These are phyloP conservation scores for Nematocida ironsii DNA, from an alignment of 371 early-diverging fungal species.

Conservation along the genomic window DNA sequence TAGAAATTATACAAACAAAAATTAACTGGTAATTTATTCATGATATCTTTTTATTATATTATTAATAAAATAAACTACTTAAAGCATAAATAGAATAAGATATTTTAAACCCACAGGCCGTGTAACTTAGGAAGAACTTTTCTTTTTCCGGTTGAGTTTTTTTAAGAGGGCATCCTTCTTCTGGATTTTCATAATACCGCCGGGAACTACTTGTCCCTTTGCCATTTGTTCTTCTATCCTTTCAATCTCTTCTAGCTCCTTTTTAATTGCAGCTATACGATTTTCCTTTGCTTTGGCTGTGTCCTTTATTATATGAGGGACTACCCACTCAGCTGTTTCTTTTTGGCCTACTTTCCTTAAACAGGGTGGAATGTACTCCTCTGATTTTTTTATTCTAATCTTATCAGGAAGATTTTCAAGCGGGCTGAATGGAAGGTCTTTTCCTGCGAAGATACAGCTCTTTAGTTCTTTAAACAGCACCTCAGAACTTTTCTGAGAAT, in stretches of 20 bases:
- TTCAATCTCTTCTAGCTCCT: slow-evolving; percentile 60
- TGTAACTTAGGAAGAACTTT: neutral
- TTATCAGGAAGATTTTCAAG: slow-evolving; percentile 52
- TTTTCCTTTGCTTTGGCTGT: slow-evolving; percentile 27
- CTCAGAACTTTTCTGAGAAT: slow-evolving; percentile 63
- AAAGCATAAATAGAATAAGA: too few species aligned
- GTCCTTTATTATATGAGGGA: slow-evolving; percentile 41
- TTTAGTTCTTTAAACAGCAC: slow-evolving; percentile 64
- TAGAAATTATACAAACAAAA: neutral
- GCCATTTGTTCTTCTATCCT: slow-evolving; percentile 55
- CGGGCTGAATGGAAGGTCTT: slow-evolving; percentile 11
- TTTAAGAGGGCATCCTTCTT: slow-evolving; percentile 48
- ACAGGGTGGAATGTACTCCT: slow-evolving; percentile 62
- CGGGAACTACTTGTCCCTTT: slow-evolving; percentile 60
- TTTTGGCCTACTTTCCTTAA: slow-evolving; percentile 39
- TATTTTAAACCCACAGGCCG: neutral
- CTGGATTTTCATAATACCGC: slow-evolving; percentile 41
- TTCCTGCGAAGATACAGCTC: slow-evolving; percentile 41
- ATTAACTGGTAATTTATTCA: neutral
- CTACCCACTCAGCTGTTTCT: slow-evolving; percentile 6
- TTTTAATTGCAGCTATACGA: slow-evolving; percentile 47
- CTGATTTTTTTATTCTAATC: slow-evolving; percentile 19
- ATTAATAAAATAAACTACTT: too few species aligned
- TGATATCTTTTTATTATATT: too few species aligned
- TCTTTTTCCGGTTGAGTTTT: slow-evolving; percentile 21